A percentile compares a stretch with the other conserved stretches of the same genome.
phyloP scores from a whole-genome alignment of 352 stramenopile species.

The Phytophthora niederhauseri region DNA sequence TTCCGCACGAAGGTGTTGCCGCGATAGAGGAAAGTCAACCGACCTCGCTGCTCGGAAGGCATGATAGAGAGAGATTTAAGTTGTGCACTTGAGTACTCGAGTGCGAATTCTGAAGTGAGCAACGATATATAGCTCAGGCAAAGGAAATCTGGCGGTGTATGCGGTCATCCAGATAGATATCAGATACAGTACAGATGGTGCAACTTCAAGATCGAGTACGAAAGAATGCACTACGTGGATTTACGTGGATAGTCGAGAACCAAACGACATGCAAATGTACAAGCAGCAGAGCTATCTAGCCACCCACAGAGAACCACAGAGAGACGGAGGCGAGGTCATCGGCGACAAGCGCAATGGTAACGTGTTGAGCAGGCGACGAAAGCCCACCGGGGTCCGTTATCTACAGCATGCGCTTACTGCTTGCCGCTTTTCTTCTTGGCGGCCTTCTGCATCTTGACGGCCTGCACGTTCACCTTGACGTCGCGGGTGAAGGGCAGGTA shows the following conservation, averaged over 20 bases:
- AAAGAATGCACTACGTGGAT: constrained; percentile 29
- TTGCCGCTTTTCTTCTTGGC: constrained; percentile 92
- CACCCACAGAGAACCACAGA: constrained; percentile 11
- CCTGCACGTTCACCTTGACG: constrained; percentile 91
- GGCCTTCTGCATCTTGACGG: constrained; percentile 96
- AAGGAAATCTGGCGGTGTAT: background rate
- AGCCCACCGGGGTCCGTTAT: constrained; percentile 19
- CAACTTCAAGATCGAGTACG: constrained; percentile 1
- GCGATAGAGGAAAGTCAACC: constrained; percentile 5
- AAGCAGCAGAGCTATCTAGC: constrained; percentile 19
- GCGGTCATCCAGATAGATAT: background rate
- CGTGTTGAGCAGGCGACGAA: constrained; percentile 20
- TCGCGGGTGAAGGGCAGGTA: constrained; percentile 99
- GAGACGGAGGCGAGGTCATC: constrained; percentile 15
- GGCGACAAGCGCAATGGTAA: constrained; percentile 26
- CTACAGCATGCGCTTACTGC: constrained; percentile 49
- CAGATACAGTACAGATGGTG: background rate
- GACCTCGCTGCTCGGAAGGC: constrained; percentile 2
- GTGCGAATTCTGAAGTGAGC: constrained; percentile 2
- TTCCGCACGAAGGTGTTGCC: constrained; percentile 5
- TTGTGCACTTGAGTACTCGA: background rate
- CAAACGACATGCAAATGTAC: constrained; percentile 24
- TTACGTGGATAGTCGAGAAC: constrained; percentile 24
- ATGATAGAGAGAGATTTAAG: background rate
- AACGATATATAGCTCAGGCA: background rate